These are phyloP conservation scores for Linderniella brevidens DNA, from an alignment of 257 asterid species.

Conservation along the genomic window DNA sequence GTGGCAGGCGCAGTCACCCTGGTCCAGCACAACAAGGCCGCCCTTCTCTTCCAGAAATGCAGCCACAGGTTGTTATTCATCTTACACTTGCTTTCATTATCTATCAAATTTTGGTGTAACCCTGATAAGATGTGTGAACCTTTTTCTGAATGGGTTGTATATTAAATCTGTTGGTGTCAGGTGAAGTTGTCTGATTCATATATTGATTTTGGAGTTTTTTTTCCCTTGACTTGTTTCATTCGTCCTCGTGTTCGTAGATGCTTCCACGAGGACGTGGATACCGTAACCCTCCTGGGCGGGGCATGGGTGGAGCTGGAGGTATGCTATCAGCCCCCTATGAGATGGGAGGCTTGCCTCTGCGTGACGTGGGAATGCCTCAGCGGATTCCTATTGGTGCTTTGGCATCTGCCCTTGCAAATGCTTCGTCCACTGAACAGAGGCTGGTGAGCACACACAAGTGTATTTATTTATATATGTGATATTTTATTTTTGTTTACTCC, in stretches of 20 bases:
- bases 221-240: neutral
- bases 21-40: conserved; percentile 74
- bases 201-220: neutral
- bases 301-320: conserved; percentile 50
- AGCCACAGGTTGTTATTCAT: conserved; percentile 43
- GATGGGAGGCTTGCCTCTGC: conserved; percentile 71
- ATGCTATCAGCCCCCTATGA: conserved; percentile 73
- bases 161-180: too few relatives aligned
- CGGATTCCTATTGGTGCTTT: conserved; percentile 69
- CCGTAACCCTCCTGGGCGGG: conserved; percentile 73
- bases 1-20: conserved; percentile 59
- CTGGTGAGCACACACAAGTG: conserved; percentile 35
- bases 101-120: neutral
- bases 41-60: conserved; percentile 65
- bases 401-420: conserved; percentile 90
- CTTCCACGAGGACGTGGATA: conserved; percentile 76
- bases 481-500: too few relatives aligned
- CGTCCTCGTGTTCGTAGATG: conserved; percentile 30
- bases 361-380: conserved; percentile 51
- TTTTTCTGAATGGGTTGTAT: neutral
- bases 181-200: too few relatives aligned
- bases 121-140: neutral
- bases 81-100: neutral
- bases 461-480: neutral
- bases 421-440: conserved; percentile 75